A percentile compares a stretch with the other conserved stretches of the same genome.
Evolutionary conservation across 176 grass and related monocot genomes (phyloP).

Genomic region (Metroxylon sagu): DNA sequence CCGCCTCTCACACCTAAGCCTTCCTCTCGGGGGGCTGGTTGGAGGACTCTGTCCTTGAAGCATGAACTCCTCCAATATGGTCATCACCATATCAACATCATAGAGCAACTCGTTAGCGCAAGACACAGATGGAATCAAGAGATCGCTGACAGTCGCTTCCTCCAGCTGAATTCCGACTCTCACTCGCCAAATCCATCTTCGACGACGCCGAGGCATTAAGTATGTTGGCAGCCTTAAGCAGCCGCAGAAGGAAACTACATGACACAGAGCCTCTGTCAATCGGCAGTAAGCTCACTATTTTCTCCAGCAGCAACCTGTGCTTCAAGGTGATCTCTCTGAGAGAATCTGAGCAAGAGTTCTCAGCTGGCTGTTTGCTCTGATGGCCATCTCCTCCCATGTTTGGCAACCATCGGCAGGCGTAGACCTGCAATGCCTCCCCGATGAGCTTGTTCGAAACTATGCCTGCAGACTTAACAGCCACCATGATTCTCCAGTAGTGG

Average conservation of each 20-base stretch:
- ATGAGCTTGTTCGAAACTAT: conserved; percentile 49
- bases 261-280: conserved; percentile 60
- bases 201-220: conserved; percentile 44
- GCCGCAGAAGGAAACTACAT: conserved; percentile 67
- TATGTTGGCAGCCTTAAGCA: conserved; percentile 71
- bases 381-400: conserved; percentile 33
- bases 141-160: conserved; percentile 54
- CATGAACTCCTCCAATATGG: conserved; percentile 71
- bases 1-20: conserved; percentile 31
- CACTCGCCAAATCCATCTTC: conserved; percentile 47
- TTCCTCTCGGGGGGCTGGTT: conserved; percentile 34
- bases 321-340: conserved; percentile 36
- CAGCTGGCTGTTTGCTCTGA: conserved; percentile 6
- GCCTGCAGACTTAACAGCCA: conserved; percentile 72
- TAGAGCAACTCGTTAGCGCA: conserved; percentile 38
- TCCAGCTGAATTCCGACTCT: conserved; percentile 69
- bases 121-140: conserved; percentile 56
- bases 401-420: conserved; percentile 61
- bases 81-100: conserved; percentile 54
- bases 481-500: conserved; percentile 91
- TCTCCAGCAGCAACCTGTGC: conserved; percentile 66
- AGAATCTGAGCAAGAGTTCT: neutral
- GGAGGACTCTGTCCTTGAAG: conserved; percentile 51
- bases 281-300: conserved; percentile 72
- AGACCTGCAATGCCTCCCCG: conserved; percentile 64